Conservation (phyloP, 164 flowering plant species). For the Stephania japonica region DNA sequence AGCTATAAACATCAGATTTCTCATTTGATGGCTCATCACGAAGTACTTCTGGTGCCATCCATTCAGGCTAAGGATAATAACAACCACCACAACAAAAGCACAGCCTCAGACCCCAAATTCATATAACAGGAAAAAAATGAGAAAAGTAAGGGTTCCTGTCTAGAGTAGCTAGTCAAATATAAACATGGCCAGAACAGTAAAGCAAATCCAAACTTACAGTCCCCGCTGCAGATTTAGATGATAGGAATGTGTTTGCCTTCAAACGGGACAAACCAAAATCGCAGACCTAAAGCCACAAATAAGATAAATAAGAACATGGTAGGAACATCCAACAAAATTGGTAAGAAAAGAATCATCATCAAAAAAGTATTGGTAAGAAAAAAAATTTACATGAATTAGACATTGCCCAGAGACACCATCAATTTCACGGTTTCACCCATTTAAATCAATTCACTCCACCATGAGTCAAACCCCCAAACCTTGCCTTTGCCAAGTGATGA, state of each 20-base stretch:
- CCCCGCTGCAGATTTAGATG: constrained; percentile 96
- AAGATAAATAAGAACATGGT: background rate
- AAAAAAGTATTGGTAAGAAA: background rate
- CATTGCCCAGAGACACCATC: background rate
- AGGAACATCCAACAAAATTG: background rate
- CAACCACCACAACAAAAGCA: background rate
- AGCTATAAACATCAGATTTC: constrained; percentile 18
- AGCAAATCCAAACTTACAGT: constrained; percentile 59
- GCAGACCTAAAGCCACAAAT: constrained; percentile 51
- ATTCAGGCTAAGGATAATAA: constrained; percentile 10
- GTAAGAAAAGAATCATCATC: background rate
- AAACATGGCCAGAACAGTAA: background rate
- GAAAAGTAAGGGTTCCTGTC: background rate
- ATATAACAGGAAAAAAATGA: background rate
- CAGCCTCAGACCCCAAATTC: too few relatives aligned
- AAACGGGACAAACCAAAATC: constrained; percentile 98
- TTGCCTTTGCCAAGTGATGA: too few relatives aligned
- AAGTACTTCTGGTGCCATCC: constrained; percentile 20
- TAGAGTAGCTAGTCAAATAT: background rate
- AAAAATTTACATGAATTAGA: background rate
- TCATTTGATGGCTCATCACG: constrained; percentile 18
- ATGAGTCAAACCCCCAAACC: background rate
- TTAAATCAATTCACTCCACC: background rate
- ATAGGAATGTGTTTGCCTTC: constrained; percentile 89
- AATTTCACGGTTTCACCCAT: background rate